Evolutionary conservation across 257 asterid species (phyloP).

Genomic region (Fraxinus pennsylvanica): DNA sequence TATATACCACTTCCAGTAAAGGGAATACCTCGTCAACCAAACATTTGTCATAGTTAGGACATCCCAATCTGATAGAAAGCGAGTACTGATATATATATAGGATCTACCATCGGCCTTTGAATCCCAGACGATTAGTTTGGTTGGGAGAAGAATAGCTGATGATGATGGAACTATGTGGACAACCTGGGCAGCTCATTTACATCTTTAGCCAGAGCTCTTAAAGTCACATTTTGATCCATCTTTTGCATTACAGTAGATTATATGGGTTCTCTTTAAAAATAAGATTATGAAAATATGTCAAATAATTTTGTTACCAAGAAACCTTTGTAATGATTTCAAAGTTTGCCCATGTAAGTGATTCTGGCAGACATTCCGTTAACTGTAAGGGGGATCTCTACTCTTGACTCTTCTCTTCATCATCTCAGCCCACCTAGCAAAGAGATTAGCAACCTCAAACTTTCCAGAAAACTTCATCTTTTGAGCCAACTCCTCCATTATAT

Average conservation of each 20-base stretch:
- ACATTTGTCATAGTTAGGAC: neutral
- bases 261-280: neutral
- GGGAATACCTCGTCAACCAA: neutral
- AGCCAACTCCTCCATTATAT: conserved; percentile 56
- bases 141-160: neutral
- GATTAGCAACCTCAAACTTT: conserved; percentile 53
- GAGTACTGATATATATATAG: neutral
- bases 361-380: neutral
- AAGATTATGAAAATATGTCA: neutral
- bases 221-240: neutral
- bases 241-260: neutral
- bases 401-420: conserved; percentile 47
- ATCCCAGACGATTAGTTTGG: neutral
- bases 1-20: neutral
- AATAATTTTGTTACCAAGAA: conserved; percentile 9
- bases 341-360: neutral
- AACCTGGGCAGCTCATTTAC: neutral
- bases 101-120: neutral
- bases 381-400: conserved; percentile 18
- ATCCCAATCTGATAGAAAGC: neutral
- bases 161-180: neutral
- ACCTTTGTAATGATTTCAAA: conserved; percentile 2
- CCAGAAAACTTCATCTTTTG: conserved; percentile 61
- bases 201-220: neutral
- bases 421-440: conserved; percentile 53